Evolutionary conservation across 1,139 yeast species (phyloP), one percentile per base, ranked within the genome.

Genomic region (Saccharomyces hybrid): DNA sequence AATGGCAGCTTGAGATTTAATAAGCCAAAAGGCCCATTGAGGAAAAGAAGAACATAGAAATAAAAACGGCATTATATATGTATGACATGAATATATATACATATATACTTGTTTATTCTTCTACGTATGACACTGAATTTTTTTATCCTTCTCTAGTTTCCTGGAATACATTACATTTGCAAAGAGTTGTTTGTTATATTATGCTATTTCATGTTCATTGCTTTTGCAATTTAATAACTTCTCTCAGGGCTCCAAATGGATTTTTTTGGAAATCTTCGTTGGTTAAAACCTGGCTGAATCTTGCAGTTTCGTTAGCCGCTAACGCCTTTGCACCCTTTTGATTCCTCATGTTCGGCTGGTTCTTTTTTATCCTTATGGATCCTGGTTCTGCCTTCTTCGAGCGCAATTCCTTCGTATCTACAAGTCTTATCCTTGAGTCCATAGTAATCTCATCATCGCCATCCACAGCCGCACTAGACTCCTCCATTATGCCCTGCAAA

Each of bases 271-370:
- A 83, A 34, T 70, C 71, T 46, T 75, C 70, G 61, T 82, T 78
- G 56, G 75, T 77, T 57, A 86, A 70, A 11, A 84, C 80, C 48
- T 73, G 70, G 32, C 75, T 78, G 66, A 86, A 86, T 57, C 83
- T 75, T 59, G 73, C 72, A 54, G 78, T 76, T 63, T 86, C 95
- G 48, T 74, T 72, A 48, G 71, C 71, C 61, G 83, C 78, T 26
- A 86, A 76, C 44, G 73, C 70, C 59, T 76, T 77, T 49, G 80
- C 82, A 25, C 91, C 91, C 27, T 76, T 75, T 54, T 75, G 76
- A 32, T 74, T 76, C 56, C 80, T 80, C 11, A 86, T 82, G 61
- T 82, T 85, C 7, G 93, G 93, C 52, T 73, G 70, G 64, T 84
- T 84, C 55, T 70, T 71, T 47, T 74, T 71, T 44, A 68, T 64